A percentile compares a stretch with the other conserved stretches of the same genome.
Conservation (phyloP, 2,329 filamentous ascomycete genomes). For the Neofusicoccum ribis region DNA sequence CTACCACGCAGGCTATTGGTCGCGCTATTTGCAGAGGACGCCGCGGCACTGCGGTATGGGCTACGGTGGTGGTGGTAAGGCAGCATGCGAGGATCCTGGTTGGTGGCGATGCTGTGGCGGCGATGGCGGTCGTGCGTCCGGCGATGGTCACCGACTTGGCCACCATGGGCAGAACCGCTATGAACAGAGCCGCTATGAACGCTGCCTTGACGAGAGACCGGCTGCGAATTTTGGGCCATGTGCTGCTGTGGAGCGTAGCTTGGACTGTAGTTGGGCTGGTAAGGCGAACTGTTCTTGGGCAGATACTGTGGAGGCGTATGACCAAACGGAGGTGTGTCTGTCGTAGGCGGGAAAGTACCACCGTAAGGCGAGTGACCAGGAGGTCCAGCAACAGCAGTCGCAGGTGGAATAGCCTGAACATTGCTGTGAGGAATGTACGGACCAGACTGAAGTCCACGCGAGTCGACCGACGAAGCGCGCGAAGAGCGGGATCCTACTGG, state of each 20-base stretch:
- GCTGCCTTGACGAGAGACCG: constrained; percentile 4
- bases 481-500: constrained; percentile 11
- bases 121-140: background rate
- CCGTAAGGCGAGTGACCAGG: constrained; percentile 4
- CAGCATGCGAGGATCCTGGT: constrained; percentile 29
- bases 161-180: background rate
- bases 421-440: constrained; percentile 20
- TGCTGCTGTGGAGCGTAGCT: background rate
- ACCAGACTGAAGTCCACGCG: constrained; percentile 1
- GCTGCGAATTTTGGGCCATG: background rate
- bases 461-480: constrained; percentile 17
- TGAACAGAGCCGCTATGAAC: background rate
- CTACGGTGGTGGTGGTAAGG: constrained; percentile 17
- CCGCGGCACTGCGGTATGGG: background rate
- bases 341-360: background rate
- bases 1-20: background rate
- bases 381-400: background rate
- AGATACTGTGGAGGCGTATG: constrained; percentile 6
- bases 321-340: constrained; percentile 2
- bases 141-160: background rate
- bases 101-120: constrained; percentile 28
- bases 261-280: constrained; percentile 17
- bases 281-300: constrained; percentile 12
- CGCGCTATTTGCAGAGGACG: constrained; percentile 9
- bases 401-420: background rate